These are phyloP conservation scores for Trichosanthes truncata DNA, from an alignment of 306 rosid species.

Conservation along the genomic window DNA sequence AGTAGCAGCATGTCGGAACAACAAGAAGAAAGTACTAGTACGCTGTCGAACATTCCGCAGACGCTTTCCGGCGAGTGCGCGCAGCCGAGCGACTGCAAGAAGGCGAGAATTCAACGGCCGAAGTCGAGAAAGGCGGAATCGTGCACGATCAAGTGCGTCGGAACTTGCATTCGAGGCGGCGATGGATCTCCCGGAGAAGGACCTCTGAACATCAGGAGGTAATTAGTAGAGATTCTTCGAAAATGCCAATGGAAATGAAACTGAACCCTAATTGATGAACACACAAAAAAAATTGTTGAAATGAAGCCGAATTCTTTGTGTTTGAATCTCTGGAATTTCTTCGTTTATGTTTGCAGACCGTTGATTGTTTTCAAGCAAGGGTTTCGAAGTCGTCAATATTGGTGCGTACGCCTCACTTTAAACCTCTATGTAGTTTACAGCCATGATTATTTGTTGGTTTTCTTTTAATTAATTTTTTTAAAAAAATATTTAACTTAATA, in stretches of 20 bases:
- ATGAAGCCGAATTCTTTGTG: background rate
- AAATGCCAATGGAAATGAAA: background rate
- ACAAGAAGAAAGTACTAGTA: conserved; percentile 35
- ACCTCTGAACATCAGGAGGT: conserved; percentile 72
- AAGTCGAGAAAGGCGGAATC: conserved; percentile 81
- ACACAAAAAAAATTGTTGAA: background rate
- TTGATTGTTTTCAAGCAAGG: conserved; percentile 89
- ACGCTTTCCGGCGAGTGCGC: conserved; percentile 69
- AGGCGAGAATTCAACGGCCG: conserved; percentile 65
- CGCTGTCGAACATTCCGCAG: conserved; percentile 77
- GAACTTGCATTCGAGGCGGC: conserved; percentile 90
- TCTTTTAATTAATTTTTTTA: too few species aligned
- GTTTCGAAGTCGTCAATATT: conserved; percentile 80
- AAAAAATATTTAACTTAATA: too few species aligned
- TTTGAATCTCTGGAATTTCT: background rate
- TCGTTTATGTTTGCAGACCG: conserved; percentile 39
- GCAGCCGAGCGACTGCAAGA: conserved; percentile 43
- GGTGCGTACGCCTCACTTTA: conserved; percentile 28
- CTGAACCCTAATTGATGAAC: background rate
- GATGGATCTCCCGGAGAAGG: conserved; percentile 97
- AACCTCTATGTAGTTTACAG: too few species aligned
- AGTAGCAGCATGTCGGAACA: conserved; percentile 15
- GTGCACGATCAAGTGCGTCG: conserved; percentile 74
- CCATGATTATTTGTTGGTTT: too few species aligned
- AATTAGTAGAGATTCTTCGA: background rate